Conservation (phyloP, 257 asterid genomes). For the Solanum megistacrolobum region DNA sequence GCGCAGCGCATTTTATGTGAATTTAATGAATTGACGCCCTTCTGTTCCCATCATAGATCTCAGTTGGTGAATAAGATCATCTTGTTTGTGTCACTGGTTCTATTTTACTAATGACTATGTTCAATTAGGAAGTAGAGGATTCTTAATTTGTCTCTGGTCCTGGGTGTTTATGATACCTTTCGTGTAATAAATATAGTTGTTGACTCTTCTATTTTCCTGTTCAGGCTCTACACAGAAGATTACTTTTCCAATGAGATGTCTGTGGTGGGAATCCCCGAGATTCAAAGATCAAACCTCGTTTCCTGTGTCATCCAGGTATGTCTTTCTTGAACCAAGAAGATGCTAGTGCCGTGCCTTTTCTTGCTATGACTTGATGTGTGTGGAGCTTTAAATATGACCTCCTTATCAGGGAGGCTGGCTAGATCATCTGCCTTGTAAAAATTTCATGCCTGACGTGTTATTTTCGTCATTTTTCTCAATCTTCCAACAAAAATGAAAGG, state of each 20-base stretch:
- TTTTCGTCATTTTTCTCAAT: background rate
- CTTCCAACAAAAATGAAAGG: background rate
- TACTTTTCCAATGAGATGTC: constrained; percentile 76
- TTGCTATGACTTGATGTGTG: background rate
- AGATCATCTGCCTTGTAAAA: background rate
- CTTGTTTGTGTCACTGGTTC: background rate
- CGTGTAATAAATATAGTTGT: background rate
- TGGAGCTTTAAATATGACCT: background rate
- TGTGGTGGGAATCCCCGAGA: constrained; percentile 80
- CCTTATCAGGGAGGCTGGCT: background rate
- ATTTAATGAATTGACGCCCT: background rate
- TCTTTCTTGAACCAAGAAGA: background rate
- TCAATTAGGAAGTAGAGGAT: background rate
- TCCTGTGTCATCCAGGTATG: constrained; percentile 87
- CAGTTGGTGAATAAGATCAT: background rate
- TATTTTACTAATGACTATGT: background rate
- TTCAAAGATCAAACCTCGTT: constrained; percentile 91
- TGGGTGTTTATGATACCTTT: background rate
- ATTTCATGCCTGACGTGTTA: background rate
- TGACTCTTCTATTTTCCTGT: constrained; percentile 6
- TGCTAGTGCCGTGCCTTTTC: background rate
- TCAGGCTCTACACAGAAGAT: constrained; percentile 91
- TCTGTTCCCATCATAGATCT: background rate
- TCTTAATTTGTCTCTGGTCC: background rate
- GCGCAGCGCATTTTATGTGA: background rate